Base-by-base conservation (phyloP, 495 filamentous ascomycete species). In the Annulohypoxylon maeteangense region DNA sequence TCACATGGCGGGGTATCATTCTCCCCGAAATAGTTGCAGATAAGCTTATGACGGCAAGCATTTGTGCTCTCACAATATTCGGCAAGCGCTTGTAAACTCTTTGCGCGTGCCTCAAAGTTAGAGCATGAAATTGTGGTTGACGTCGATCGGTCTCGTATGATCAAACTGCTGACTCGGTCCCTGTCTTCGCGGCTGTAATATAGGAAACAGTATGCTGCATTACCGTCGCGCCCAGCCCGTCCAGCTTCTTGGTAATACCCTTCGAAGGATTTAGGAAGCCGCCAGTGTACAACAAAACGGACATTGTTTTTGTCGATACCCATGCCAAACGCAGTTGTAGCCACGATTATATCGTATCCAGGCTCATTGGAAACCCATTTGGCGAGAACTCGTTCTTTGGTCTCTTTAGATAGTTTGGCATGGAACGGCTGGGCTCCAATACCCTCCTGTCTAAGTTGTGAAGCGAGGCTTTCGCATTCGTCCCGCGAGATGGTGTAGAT, bases 281-380 rank as follows among this genome's bases (percentile, higher is more conserved):
- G 90, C 94, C 94, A 98, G 78, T 98, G 95, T 3, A 96, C 87
- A 1, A 98, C 93, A 73, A 97, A 97, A 2, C 94, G 88, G 14
- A 98, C 95, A 71, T 95, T 90, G 29, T 94, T 87, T 79, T 97
- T 97, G 74, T 98, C 94, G 71, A 99, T 98, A 3, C 95, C 95
- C 95, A 99, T 98, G 6, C 95, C 95, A 68, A 98, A 98, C 0
- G 95, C 95, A 2, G 93, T 98, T 0, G 95, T 98, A 4, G 95
- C 95, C 42, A 98, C 92, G 47, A 98, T 94, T 53, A 98, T 90
- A 71, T 94, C 92, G 77, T 95, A 97, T 5, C 90, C 89, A 11
- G 84, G 81, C 48, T 87, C 84, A 68, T 91, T 90, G 14, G 86
- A 86, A 38, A 95, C 87, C 95, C 95, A 98, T 34, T 88, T 87